Percentiles rank a stretch among this genome's conserved stretches.
phyloP scores from a whole-genome alignment of 805 yeast species.

The Lipomyces lipofer region DNA sequence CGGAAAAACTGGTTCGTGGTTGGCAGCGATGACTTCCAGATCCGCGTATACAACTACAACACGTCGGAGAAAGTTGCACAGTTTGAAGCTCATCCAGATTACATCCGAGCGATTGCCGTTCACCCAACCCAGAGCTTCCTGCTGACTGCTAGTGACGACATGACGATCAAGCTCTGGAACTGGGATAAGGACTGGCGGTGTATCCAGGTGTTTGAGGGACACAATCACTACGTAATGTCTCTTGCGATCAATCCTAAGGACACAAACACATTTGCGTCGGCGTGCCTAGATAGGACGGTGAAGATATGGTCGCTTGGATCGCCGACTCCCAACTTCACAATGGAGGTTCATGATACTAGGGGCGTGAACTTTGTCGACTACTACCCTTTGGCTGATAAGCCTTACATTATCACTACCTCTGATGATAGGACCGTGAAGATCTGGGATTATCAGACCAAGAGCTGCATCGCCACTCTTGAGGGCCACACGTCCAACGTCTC shows the following conservation, averaged over 20 bases:
- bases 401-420: conserved; percentile 90
- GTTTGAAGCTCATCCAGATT: conserved; percentile 98
- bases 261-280: conserved; percentile 95
- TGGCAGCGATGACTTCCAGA: conserved; percentile 93
- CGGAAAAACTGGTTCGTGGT: conserved; percentile 96
- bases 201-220: conserved; percentile 92
- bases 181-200: conserved; percentile 94
- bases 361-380: conserved; percentile 97
- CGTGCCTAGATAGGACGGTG: conserved; percentile 93
- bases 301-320: conserved; percentile 96
- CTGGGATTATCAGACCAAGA: conserved; percentile 92
- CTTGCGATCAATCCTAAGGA: conserved; percentile 96
- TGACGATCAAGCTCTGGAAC: conserved; percentile 90
- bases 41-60: conserved; percentile 90
- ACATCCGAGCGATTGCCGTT: conserved; percentile 87
- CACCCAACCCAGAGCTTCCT: conserved; percentile 92
- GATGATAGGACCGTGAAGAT: conserved; percentile 82
- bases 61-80: conserved; percentile 93
- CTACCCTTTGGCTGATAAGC: conserved; percentile 96
- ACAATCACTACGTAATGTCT: conserved; percentile 91
- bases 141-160: conserved; percentile 87
- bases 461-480: conserved; percentile 88
- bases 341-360: conserved; percentile 84
- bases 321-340: conserved; percentile 82
- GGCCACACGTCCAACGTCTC: conserved; percentile 95